Evolutionary conservation across 768 basidiomycete species (phyloP).

Genomic region (Pulveroboletus sp.): DNA sequence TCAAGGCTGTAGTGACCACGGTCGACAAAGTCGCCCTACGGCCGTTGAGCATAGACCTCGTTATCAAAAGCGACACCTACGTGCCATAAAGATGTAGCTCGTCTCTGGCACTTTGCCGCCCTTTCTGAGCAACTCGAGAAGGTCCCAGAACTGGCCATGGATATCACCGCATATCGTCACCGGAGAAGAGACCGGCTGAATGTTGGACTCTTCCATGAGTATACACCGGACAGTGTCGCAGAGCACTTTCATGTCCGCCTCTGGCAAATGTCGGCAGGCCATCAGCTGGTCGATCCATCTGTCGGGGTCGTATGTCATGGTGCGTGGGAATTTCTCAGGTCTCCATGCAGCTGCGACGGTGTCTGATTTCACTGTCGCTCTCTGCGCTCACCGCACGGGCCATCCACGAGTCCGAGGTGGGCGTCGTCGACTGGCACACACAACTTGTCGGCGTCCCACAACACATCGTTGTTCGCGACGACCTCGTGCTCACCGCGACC

Average conservation of each 20-base stretch:
- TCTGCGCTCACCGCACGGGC: slow-evolving; percentile 37
- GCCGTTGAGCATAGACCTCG: slow-evolving; percentile 26
- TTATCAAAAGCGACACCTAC: slow-evolving; percentile 44
- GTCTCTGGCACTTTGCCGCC: slow-evolving; percentile 85
- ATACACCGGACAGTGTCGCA: slow-evolving; percentile 88
- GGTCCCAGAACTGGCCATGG: slow-evolving; percentile 97
- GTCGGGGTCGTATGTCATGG: slow-evolving; percentile 51
- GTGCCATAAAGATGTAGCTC: slow-evolving; percentile 95
- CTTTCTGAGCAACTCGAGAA: slow-evolving; percentile 83
- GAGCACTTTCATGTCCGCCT: slow-evolving; percentile 89
- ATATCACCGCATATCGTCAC: slow-evolving; percentile 97
- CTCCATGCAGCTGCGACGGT: slow-evolving; percentile 19
- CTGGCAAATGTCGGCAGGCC: slow-evolving; percentile 83
- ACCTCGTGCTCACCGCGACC: slow-evolving; percentile 64
- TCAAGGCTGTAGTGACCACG: slow-evolving; percentile 95
- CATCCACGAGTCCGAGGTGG: slow-evolving; percentile 72
- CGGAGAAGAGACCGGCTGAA: slow-evolving; percentile 92
- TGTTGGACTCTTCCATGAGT: slow-evolving; percentile 95
- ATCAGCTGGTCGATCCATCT: slow-evolving; percentile 90
- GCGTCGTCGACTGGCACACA: slow-evolving; percentile 87
- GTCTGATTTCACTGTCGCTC: slow-evolving; percentile 15
- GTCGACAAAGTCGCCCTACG: slow-evolving; percentile 92
- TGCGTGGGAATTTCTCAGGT: slow-evolving; percentile 21
- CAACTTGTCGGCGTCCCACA: slow-evolving; percentile 72
- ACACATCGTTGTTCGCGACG: slow-evolving; percentile 51